Percentiles rank a stretch among this genome's conserved stretches.
phyloP scores from a whole-genome alignment of 495 filamentous ascomycete species.

The Podospora comata region DNA sequence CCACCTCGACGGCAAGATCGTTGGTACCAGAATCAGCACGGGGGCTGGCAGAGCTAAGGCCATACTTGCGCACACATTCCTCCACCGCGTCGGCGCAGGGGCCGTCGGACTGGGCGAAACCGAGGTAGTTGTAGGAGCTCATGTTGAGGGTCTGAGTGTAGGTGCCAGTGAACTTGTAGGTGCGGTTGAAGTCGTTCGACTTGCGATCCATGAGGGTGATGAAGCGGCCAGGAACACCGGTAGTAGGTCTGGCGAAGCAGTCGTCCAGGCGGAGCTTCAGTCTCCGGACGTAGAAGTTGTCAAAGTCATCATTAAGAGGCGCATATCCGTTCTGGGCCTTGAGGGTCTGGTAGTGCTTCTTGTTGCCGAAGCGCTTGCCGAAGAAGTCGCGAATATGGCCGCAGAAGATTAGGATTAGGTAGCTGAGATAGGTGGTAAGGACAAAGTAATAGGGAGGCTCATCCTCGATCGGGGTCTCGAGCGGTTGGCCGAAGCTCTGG shows the following conservation, averaged over 20 bases:
- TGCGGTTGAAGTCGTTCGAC: constrained; percentile 82
- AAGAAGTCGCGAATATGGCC: constrained; percentile 97
- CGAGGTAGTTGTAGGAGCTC: constrained; percentile 99
- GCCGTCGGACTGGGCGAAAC: constrained; percentile 96
- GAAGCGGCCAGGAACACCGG: constrained; percentile 88
- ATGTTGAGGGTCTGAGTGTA: constrained; percentile 95
- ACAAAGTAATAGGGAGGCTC: constrained; percentile 97
- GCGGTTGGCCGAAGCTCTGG: constrained; percentile 66
- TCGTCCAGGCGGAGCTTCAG: constrained; percentile 94
- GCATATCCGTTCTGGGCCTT: constrained; percentile 85
- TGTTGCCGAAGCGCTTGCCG: constrained; percentile 85
- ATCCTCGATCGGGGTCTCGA: constrained; percentile 83
- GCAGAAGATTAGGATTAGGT: constrained; percentile 90
- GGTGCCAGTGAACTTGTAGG: constrained; percentile 83
- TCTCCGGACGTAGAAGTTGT: constrained; percentile 94
- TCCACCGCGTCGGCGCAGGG: constrained; percentile 94
- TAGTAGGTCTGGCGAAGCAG: constrained; percentile 88
- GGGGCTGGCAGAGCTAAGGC: constrained; percentile 74
- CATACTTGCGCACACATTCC: constrained; percentile 77
- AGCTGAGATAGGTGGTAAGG: constrained; percentile 95
- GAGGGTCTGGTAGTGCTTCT: constrained; percentile 76
- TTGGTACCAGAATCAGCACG: constrained; percentile 81
- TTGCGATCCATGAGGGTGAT: constrained; percentile 87
- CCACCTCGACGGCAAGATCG: constrained; percentile 83
- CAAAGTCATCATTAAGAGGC: constrained; percentile 96